Evolutionary conservation across 1,139 yeast genomes (phyloP), one percentile per base, ranked within the genome.

Genomic region (Blastobotrys proliferans): DNA sequence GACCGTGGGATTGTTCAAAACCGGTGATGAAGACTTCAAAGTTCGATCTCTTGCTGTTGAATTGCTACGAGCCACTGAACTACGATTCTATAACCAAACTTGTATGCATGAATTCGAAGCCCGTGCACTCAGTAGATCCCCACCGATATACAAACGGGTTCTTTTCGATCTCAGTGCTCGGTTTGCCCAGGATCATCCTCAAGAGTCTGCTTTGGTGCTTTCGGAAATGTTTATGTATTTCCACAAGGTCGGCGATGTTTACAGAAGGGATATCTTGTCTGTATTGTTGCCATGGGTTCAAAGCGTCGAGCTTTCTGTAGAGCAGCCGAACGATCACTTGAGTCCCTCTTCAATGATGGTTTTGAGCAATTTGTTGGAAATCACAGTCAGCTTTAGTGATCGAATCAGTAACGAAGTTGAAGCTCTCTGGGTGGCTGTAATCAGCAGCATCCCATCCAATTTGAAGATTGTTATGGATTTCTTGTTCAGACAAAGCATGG

Each of bases 361-460:
- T 1, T 62, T 92, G 52, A 79, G 76, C 48, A 92, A 90, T 53
- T 64, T 92, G 44, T 79, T 88, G 62, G 97, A 87, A 54, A 82
- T 92, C 35, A 86, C 97, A 0, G 79, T 87, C 34, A 78, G 79
- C 45, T 85, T 82, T 54, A 78, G 90, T 43, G 81, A 81, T 35
- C 70, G 72, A 13, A 78, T 86, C 53, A 85, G 86, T 38, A 83
- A 83, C 54, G 97, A 88, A 55, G 86, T 92, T 8, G 97, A 90
- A 60, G 94, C 95, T 0, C 64, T 92, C 29, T 94, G 99, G 99
- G 87, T 85, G 3, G 94, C 97, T 0, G 69, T 92, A 29, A 95
- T 94, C 1, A 79, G 79, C 43, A 83, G 82, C 3, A 69, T 72
- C n/a, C 73, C 79, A 9, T 73, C 72, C 9, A 90, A 92, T 56